Evolutionary conservation across 2,329 filamentous ascomycete genomes (phyloP).

Genomic region (Botrytis tulipae): DNA sequence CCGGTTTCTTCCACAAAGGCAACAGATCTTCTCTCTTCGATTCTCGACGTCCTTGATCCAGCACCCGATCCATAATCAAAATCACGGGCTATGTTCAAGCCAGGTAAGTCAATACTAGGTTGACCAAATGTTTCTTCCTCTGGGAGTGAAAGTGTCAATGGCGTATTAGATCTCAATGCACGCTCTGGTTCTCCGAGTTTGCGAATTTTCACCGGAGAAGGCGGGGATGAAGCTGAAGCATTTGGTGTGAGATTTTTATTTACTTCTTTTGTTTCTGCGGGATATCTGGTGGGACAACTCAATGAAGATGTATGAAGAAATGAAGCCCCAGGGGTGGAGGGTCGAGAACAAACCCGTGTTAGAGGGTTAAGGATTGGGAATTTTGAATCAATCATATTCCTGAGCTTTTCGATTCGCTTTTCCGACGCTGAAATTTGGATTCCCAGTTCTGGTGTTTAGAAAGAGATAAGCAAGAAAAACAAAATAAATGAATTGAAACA

Average conservation of each 20-base stretch:
- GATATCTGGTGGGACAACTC: background rate
- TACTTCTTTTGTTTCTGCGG: background rate
- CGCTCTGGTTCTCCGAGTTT: background rate
- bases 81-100: background rate
- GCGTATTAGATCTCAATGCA: conserved; percentile 2
- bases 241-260: background rate
- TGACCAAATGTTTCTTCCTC: conserved; percentile 17
- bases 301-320: conserved; percentile 2
- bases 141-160: conserved; percentile 13
- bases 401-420: background rate
- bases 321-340: conserved; percentile 5
- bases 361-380: background rate
- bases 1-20: background rate
- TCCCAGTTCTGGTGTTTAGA: background rate
- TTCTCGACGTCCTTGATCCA: background rate
- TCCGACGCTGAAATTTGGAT: background rate
- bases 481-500: background rate
- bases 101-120: conserved; percentile 14
- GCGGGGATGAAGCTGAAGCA: background rate
- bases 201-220: background rate
- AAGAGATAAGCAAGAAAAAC: background rate
- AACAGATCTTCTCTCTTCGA: conserved; percentile 3
- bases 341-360: background rate
- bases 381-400: background rate
- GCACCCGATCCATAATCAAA: background rate